Evolutionary conservation across 352 stramenopile genomes (phyloP).

Genomic region (Phytophthora melonis): DNA sequence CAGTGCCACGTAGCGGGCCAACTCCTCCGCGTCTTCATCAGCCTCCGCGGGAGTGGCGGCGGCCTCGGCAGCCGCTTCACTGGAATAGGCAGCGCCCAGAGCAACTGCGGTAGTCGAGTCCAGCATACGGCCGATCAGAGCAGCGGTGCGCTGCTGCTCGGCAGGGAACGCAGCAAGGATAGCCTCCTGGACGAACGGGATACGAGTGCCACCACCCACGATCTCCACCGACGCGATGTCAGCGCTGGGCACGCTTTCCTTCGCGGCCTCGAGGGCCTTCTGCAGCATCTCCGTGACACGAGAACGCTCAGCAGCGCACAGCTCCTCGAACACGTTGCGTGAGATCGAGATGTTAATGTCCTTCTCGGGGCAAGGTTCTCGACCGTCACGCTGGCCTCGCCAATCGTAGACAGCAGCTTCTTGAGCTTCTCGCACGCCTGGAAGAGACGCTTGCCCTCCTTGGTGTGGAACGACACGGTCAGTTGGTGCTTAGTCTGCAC

Average conservation of each 20-base stretch:
- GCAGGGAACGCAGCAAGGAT: constrained; percentile 71
- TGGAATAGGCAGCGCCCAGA: constrained; percentile 73
- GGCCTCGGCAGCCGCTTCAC: constrained; percentile 34
- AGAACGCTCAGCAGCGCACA: constrained; percentile 63
- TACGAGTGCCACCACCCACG: constrained; percentile 90
- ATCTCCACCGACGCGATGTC: constrained; percentile 87
- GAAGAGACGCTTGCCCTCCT: constrained; percentile 89
- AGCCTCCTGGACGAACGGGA: constrained; percentile 84
- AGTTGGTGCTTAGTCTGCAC: constrained; percentile 66
- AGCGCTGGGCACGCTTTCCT: constrained; percentile 49
- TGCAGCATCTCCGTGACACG: constrained; percentile 67
- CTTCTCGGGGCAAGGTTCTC: constrained; percentile 86
- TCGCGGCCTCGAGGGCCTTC: constrained; percentile 52
- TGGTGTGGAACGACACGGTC: constrained; percentile 65
- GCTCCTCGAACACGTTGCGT: constrained; percentile 72
- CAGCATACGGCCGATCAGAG: constrained; percentile 85
- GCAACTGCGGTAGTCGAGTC: constrained; percentile 89
- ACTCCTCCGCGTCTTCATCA: constrained; percentile 36
- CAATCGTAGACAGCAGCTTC: constrained; percentile 91
- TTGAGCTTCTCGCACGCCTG: constrained; percentile 89
- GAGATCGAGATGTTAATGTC: constrained; percentile 84
- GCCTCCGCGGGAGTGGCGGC: constrained; percentile 15
- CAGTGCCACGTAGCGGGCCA: constrained; percentile 52
- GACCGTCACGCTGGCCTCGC: constrained; percentile 77
- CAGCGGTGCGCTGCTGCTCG: constrained; percentile 43